These are phyloP conservation scores for Sporothrix dimorphospora DNA, from an alignment of 2,329 filamentous ascomycete species.

Conservation along the genomic window DNA sequence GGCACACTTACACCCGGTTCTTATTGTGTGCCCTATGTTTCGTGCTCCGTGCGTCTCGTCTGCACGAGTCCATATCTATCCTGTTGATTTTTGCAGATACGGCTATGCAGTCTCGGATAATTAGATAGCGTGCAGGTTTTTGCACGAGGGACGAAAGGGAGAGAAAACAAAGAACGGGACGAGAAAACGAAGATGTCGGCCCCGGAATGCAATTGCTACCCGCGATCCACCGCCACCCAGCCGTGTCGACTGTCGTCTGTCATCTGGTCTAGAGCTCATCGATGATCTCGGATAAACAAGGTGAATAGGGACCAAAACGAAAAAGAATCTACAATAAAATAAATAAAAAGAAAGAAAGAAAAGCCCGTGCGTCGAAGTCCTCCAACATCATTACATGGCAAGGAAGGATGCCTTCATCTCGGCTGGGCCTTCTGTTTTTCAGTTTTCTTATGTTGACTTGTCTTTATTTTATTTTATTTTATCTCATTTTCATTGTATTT, in stretches of 20 bases:
- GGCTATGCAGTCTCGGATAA: constrained; percentile 1
- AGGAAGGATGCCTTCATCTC: background rate
- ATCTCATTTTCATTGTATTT: too few species aligned
- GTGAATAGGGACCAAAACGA: background rate
- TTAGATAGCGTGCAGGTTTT: background rate
- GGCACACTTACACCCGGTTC: background rate
- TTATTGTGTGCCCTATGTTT: background rate
- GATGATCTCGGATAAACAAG: background rate
- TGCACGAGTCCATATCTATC: background rate
- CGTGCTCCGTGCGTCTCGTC: background rate
- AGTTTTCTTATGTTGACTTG: background rate
- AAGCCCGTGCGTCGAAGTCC: background rate
- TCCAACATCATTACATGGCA: background rate
- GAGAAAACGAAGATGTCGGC: background rate
- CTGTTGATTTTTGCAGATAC: background rate
- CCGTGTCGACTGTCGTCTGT: background rate
- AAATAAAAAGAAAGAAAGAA: background rate
- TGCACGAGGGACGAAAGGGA: background rate
- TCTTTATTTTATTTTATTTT: background rate
- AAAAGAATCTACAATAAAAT: background rate
- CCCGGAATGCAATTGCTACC: background rate
- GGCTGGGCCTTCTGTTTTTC: background rate
- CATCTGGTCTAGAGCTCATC: background rate
- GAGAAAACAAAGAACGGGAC: background rate
- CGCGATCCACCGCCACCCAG: background rate